These are phyloP conservation scores for Lactifluus rugatus DNA, from an alignment of 768 basidiomycete species.

Conservation along the genomic window DNA sequence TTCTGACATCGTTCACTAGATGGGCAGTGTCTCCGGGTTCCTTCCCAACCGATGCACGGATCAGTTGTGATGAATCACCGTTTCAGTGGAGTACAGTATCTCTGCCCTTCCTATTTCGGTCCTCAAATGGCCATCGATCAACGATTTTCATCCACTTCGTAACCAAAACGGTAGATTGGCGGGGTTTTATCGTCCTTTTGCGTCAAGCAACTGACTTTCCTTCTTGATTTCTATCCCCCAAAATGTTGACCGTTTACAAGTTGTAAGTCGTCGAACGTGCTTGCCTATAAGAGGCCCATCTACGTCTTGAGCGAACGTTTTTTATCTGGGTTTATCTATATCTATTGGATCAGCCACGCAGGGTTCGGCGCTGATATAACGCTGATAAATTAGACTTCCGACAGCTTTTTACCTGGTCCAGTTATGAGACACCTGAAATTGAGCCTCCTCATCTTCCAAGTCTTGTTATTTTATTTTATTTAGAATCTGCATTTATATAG, in stretches of 20 bases:
- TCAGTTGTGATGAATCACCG: too few species aligned
- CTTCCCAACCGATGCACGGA: too few species aligned
- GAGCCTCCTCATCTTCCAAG: too few species aligned
- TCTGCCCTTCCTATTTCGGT: not conserved
- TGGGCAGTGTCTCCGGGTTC: too few species aligned
- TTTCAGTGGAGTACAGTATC: too few species aligned
- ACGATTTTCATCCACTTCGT: not conserved
- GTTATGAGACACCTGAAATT: too few species aligned
- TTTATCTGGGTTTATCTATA: not conserved
- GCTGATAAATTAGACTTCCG: not conserved
- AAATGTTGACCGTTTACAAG: not conserved
- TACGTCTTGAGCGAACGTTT: not conserved
- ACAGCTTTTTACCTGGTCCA: too few species aligned
- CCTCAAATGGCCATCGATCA: constrained; percentile 9
- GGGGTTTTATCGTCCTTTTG: not conserved
- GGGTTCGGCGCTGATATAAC: not conserved
- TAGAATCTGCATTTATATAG: too few species aligned
- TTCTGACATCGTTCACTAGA: too few species aligned
- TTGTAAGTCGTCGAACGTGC: not conserved
- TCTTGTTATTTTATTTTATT: too few species aligned
- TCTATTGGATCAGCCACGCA: not conserved
- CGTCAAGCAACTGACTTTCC: not conserved
- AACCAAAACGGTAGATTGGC: constrained; percentile 6
- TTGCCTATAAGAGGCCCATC: not conserved
- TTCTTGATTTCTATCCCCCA: not conserved